A percentile compares a stretch with the other conserved stretches of the same genome.
Conservation (phyloP, 2,329 filamentous ascomycete genomes). For the Rhynchosporium secalis region DNA sequence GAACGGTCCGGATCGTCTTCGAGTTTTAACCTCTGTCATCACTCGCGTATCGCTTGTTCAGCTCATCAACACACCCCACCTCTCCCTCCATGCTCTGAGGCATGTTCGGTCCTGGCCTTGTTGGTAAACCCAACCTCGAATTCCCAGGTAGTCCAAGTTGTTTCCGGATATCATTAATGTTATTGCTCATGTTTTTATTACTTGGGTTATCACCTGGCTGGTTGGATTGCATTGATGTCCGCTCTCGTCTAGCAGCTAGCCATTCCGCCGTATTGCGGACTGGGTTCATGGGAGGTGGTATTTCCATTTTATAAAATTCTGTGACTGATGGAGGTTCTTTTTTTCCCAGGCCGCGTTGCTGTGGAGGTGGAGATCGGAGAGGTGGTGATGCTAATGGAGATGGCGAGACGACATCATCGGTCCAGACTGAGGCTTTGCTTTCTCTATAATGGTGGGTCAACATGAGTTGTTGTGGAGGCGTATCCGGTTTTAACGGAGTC, state of each 20-base stretch:
- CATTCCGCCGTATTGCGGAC: conserved; percentile 24
- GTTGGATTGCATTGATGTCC: background rate
- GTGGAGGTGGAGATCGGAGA: background rate
- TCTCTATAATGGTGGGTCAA: conserved; percentile 21
- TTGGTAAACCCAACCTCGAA: conserved; percentile 1
- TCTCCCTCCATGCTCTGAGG: conserved; percentile 14
- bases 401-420: conserved; percentile 31
- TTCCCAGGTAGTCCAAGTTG: conserved; percentile 7
- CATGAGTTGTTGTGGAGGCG: background rate
- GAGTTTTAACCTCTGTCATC: background rate
- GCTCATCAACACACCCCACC: conserved; percentile 8
- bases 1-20: background rate
- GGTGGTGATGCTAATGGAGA: conserved; percentile 21
- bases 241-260: conserved; percentile 16
- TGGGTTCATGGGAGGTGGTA: conserved; percentile 15
- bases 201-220: conserved; percentile 3
- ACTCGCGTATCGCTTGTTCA: conserved; percentile 1
- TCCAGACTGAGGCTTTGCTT: conserved; percentile 36
- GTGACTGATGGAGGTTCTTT: background rate
- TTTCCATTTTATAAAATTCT: conserved; percentile 14
- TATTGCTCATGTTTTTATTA: background rate
- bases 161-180: background rate
- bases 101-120: background rate
- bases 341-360: background rate
- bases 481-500: conserved; percentile 10